Conservation (phyloP, 768 basidiomycete genomes). For the Rhodotorula babjevae region DNA sequence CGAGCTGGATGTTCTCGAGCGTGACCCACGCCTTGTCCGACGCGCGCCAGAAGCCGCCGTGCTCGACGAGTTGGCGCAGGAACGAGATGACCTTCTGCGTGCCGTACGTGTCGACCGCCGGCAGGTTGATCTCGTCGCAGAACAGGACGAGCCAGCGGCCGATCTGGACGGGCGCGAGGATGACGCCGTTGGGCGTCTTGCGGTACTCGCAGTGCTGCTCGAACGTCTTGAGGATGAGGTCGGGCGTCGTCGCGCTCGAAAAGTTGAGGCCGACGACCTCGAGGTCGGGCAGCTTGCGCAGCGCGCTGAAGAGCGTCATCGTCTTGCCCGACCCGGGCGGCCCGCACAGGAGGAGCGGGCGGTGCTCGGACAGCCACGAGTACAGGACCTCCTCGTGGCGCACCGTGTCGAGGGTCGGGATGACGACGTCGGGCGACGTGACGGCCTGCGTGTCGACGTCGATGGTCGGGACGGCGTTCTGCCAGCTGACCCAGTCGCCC, state of each 20-base stretch:
- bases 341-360: constrained; percentile 94
- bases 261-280: constrained; percentile 99
- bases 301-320: constrained; percentile 96
- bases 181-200: constrained; percentile 96
- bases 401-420: constrained; percentile 96
- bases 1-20: constrained; percentile 97
- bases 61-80: constrained; percentile 91
- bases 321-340: constrained; percentile 99
- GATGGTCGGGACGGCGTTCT: constrained; percentile 81
- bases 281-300: constrained; percentile 96
- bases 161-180: constrained; percentile 87
- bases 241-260: constrained; percentile 96
- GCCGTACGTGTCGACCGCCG: constrained; percentile 93
- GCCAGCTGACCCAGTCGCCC: constrained; percentile 89
- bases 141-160: constrained; percentile 99
- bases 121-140: constrained; percentile 98
- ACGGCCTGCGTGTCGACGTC: constrained; percentile 96
- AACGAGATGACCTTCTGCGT: constrained; percentile 98
- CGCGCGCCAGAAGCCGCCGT: constrained; percentile 88
- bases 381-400: constrained; percentile 98
- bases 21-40: constrained; percentile 95
- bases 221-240: constrained; percentile 96
- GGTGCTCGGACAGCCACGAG: constrained; percentile 98
- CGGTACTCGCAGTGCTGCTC: constrained; percentile 99
- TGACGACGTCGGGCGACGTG: constrained; percentile 91